Percentiles rank a stretch among this genome's conserved stretches.
phyloP scores from a whole-genome alignment of 179 eudicot genomes.

The Vitellaria paradoxa region DNA sequence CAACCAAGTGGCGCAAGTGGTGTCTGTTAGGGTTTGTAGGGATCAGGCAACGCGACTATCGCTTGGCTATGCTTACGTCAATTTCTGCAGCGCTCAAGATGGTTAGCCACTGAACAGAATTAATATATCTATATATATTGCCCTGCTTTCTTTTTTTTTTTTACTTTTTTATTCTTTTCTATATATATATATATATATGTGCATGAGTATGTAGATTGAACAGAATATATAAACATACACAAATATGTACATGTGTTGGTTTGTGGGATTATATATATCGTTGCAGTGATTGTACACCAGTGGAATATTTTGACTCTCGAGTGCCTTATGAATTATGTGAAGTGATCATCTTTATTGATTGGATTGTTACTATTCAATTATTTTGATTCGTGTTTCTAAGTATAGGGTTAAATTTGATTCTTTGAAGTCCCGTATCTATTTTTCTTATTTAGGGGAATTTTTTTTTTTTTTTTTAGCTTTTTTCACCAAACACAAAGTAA shows the following conservation, averaged over 20 bases:
- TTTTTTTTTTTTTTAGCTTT: too few relatives aligned
- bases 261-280: background rate
- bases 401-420: background rate
- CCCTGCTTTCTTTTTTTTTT: too few relatives aligned
- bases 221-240: too few relatives aligned
- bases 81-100: slow-evolving; percentile 45
- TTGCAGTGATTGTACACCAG: background rate
- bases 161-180: too few relatives aligned
- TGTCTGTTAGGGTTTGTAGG: slow-evolving; percentile 18
- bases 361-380: background rate
- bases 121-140: too few relatives aligned
- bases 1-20: slow-evolving; percentile 16
- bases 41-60: slow-evolving; percentile 24
- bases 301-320: background rate
- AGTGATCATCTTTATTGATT: background rate
- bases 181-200: background rate
- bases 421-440: background rate
- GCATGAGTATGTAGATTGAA: background rate
- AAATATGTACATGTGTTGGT: too few relatives aligned
- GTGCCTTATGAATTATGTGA: background rate
- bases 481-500: too few relatives aligned
- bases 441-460: background rate
- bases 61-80: slow-evolving; percentile 63
- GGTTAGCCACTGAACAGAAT: slow-evolving; percentile 33
- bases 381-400: background rate